Percentiles rank a stretch among this genome's conserved stretches.
Evolutionary conservation across 2,329 filamentous ascomycete genomes (phyloP).

Genomic region (Dactylonectria estremocensis): DNA sequence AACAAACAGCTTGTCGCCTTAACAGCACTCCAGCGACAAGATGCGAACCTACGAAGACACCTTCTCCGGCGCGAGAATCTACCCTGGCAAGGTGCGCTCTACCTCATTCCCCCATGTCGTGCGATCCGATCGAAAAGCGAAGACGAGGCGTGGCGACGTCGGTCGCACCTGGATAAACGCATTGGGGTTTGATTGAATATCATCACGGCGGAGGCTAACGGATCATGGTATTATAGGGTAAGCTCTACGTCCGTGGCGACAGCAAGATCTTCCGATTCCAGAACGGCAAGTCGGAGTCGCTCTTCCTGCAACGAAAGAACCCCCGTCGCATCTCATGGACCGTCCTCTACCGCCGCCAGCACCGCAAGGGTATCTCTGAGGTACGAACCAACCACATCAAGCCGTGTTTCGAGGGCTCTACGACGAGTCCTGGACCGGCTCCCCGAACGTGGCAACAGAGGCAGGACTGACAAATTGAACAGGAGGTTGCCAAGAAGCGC

Average conservation of each 20-base stretch:
- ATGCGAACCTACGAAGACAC: conserved; percentile 79
- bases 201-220: conserved; percentile 49
- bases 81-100: conserved; percentile 75
- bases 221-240: conserved; percentile 77
- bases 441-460: conserved; percentile 14
- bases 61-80: conserved; percentile 77
- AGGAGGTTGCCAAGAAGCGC: conserved; percentile 99
- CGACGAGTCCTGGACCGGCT: not conserved
- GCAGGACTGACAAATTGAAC: conserved; percentile 62
- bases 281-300: conserved; percentile 99
- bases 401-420: conserved; percentile 5
- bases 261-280: conserved; percentile 99
- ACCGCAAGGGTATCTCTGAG: conserved; percentile 99
- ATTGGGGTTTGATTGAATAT: conserved; percentile 33
- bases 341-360: conserved; percentile 96
- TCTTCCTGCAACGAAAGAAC: conserved; percentile 99
- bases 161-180: conserved; percentile 30
- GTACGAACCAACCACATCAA: conserved; percentile 70
- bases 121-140: conserved; percentile 45
- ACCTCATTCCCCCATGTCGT: conserved; percentile 33
- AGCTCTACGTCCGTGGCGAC: conserved; percentile 99
- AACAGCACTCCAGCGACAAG: conserved; percentile 61
- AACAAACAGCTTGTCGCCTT: conserved; percentile 60
- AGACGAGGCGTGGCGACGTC: conserved; percentile 27
- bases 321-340: conserved; percentile 99